A percentile compares a stretch with the other conserved stretches of the same genome.
These are phyloP conservation scores for Tylopilus sp. DNA, from an alignment of 1,284 basidiomycete genomes.

Conservation along the genomic window DNA sequence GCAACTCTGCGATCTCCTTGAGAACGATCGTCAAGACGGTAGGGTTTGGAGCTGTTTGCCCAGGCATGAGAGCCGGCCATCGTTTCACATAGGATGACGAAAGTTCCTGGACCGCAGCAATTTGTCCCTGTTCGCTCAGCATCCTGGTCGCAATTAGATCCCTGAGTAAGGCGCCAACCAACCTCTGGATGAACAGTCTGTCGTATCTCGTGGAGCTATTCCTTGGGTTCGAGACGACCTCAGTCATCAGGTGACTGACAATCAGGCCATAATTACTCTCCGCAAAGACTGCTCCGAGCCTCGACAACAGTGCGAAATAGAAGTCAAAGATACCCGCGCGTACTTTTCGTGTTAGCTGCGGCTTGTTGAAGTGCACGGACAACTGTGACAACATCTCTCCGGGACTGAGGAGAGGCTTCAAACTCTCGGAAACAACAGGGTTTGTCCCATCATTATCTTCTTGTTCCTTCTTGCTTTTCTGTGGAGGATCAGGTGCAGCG, in stretches of 20 bases:
- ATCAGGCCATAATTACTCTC: constrained; percentile 83
- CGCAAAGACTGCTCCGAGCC: constrained; percentile 76
- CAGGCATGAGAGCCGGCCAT: constrained; percentile 92
- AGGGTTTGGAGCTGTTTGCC: constrained; percentile 69
- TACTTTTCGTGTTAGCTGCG: constrained; percentile 62
- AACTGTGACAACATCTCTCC: constrained; percentile 81
- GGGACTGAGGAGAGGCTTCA: constrained; percentile 72
- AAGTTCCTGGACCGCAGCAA: constrained; percentile 85
- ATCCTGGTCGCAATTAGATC: constrained; percentile 87
- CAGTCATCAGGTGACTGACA: constrained; percentile 73
- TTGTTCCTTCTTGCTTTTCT: constrained; percentile 66
- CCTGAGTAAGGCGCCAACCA: constrained; percentile 75
- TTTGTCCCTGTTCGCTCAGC: constrained; percentile 91
- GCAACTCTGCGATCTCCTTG: constrained; percentile 79
- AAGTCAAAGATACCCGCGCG: constrained; percentile 88
- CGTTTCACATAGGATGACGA: constrained; percentile 78
- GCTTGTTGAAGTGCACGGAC: constrained; percentile 77
- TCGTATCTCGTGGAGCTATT: constrained; percentile 68
- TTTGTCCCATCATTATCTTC: constrained; percentile 51
- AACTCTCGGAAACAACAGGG: constrained; percentile 51
- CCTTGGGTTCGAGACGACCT: constrained; percentile 63
- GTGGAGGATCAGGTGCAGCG: constrained; percentile 45
- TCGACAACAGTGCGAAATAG: constrained; percentile 75
- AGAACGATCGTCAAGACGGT: constrained; percentile 75
- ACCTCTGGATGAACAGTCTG: constrained; percentile 65